phyloP scores from a whole-genome alignment of 2,329 filamentous ascomycete genomes.

The Calonectria pauciramosa region DNA sequence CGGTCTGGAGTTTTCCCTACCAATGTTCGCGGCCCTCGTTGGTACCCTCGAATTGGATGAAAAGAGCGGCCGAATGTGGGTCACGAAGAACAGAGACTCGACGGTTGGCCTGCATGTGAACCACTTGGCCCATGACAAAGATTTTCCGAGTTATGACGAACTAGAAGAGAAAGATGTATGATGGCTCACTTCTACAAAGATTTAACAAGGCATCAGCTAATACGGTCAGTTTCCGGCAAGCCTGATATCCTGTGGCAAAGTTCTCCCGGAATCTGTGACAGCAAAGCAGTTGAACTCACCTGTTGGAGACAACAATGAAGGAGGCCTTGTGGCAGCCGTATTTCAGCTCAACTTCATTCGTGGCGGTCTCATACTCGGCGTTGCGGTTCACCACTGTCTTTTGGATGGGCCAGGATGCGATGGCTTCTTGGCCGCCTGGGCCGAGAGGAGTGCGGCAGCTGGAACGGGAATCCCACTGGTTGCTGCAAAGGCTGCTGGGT shows the following conservation, averaged over 20 bases:
- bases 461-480: background rate
- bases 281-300: conserved; percentile 13
- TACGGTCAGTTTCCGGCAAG: conserved; percentile 7
- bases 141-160: background rate
- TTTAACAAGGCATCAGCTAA: background rate
- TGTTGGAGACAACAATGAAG: conserved; percentile 11
- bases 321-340: conserved; percentile 15
- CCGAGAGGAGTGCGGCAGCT: conserved; percentile 7
- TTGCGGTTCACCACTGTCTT: conserved; percentile 27
- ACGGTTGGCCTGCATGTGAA: conserved; percentile 22
- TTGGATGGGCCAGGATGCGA: conserved; percentile 33
- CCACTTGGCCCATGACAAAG: background rate
- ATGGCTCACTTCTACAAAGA: background rate
- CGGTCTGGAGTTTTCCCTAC: conserved; percentile 23
- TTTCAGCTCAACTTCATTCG: conserved; percentile 31
- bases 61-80: conserved; percentile 8
- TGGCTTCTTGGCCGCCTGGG: conserved; percentile 25
- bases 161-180: conserved; percentile 6
- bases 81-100: background rate
- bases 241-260: background rate
- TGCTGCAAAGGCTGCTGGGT: background rate
- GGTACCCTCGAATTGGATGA: conserved; percentile 14
- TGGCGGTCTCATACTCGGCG: conserved; percentile 24
- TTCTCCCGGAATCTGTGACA: conserved; percentile 12
- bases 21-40: conserved; percentile 24